Evolutionary conservation across 2,329 filamentous ascomycete species (phyloP), one percentile per base, ranked within the genome.

Genomic region (Penicillium sp.): DNA sequence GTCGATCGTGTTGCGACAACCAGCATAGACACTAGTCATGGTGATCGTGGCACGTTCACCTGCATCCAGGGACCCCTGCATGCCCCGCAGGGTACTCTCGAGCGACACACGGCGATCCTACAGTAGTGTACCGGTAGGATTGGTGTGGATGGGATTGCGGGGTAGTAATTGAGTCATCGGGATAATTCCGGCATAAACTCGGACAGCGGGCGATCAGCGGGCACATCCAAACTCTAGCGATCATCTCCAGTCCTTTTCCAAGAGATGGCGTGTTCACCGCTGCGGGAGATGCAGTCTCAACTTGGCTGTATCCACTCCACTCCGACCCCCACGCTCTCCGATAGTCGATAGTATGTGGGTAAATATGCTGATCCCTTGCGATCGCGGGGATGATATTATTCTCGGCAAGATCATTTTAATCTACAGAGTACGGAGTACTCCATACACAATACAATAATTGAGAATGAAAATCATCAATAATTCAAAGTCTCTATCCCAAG

Each of bases 331-430:
- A 42, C 45, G 34, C 39, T 37, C 36, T 35, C 39, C 41, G 32
- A 32, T 9, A 23, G 22, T 35, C n/a, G n/a, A 37, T 44, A 42
- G 38, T 35, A 15, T 23, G 38, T 40, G 38, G 39, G 23, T 45
- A 38, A 31, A 16, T 18, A n/a, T 41, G 42, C 35, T 36, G 42
- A 48, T 45, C 45, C 4, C 16, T 27, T 31, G 30, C 42, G 39
- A 48, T 45, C 39, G 45, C 32, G 42, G 43, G 27, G 34, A 27
- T 25, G 30, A 41, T 45, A 32, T n/a, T n/a, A n/a, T n/a, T n/a
- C n/a, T n/a, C n/a, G n/a, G n/a, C n/a, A n/a, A n/a, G n/a, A n/a
- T n/a, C n/a, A n/a, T n/a, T n/a, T n/a, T n/a, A n/a, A n/a, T n/a
- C n/a, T n/a, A n/a, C n/a, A n/a, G n/a, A n/a, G n/a, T n/a, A n/a